These are phyloP conservation scores for Gymnopus androsaceus DNA, from an alignment of 1,284 basidiomycete species.

Conservation along the genomic window DNA sequence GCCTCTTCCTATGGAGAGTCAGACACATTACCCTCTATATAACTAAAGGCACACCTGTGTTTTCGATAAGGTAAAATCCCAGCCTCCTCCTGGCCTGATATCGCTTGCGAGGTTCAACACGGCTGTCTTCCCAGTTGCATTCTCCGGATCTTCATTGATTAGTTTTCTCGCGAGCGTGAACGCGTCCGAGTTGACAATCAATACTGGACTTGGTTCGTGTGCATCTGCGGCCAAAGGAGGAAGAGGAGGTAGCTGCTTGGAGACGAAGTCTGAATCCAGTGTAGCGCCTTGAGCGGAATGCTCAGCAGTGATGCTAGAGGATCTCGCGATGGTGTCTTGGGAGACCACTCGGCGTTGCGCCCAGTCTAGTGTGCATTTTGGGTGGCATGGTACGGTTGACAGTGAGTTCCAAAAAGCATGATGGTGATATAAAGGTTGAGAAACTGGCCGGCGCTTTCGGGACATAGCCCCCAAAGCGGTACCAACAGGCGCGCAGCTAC, in stretches of 20 bases:
- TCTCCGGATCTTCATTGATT: slow-evolving; percentile 26
- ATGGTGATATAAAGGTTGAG: background rate
- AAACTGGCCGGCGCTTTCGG: too few relatives aligned
- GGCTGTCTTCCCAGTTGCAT: slow-evolving; percentile 32
- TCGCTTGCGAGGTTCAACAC: slow-evolving; percentile 49
- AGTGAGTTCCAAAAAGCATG: background rate
- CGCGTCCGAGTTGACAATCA: slow-evolving; percentile 39
- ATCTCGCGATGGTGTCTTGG: slow-evolving; percentile 35
- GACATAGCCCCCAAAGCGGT: too few relatives aligned
- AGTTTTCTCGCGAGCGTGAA: slow-evolving; percentile 39
- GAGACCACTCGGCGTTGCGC: slow-evolving; percentile 20
- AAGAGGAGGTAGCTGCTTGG: slow-evolving; percentile 34
- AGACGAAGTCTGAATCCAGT: slow-evolving; percentile 34
- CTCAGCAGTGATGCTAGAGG: slow-evolving; percentile 29
- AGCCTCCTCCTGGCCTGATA: slow-evolving; percentile 39
- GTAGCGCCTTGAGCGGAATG: slow-evolving; percentile 36
- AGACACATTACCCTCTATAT: background rate
- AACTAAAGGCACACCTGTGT: slow-evolving; percentile 33
- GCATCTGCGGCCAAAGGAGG: slow-evolving; percentile 16
- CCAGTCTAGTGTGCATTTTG: background rate
- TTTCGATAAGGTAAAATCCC: slow-evolving; percentile 32
- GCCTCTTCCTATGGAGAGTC: slow-evolving; percentile 40
- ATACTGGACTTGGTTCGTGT: slow-evolving; percentile 24
- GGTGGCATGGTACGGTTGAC: background rate
- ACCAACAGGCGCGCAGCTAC: too few relatives aligned